A percentile compares a stretch with the other conserved stretches of the same genome.
Conservation (phyloP, 768 basidiomycete genomes). For the Termitomyces sp. region DNA sequence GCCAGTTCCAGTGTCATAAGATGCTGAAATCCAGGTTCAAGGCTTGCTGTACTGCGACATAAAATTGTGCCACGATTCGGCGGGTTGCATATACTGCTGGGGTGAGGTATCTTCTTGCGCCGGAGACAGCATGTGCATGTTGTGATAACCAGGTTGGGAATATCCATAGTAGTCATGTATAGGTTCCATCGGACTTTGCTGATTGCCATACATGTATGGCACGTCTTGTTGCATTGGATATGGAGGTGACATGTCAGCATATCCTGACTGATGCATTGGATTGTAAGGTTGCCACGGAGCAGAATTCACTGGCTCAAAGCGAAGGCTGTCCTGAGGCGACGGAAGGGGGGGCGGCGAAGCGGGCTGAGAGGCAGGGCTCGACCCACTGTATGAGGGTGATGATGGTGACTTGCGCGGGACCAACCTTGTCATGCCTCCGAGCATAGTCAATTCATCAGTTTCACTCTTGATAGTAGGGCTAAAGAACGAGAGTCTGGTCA, state of each 20-base stretch:
- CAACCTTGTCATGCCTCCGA: conserved; percentile 61
- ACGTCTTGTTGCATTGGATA: conserved; percentile 16
- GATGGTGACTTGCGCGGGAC: conserved; percentile 49
- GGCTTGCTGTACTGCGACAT: conserved; percentile 35
- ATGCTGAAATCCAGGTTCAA: neutral
- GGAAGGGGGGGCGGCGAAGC: conserved; percentile 36
- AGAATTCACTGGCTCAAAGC: conserved; percentile 13
- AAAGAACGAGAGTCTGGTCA: conserved; percentile 29
- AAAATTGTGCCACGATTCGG: conserved; percentile 45
- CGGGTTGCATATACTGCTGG: conserved; percentile 26
- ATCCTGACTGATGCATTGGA: conserved; percentile 29
- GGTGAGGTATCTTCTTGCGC: conserved; percentile 25
- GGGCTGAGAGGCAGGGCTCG: conserved; percentile 39
- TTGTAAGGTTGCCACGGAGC: conserved; percentile 27
- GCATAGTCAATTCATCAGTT: conserved; percentile 52
- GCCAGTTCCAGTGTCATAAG: neutral
- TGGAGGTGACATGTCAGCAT: conserved; percentile 14
- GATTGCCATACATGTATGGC: conserved; percentile 13
- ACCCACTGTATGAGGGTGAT: conserved; percentile 34
- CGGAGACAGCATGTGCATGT: conserved; percentile 20
- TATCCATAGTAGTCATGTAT: conserved; percentile 29
- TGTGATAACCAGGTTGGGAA: conserved; percentile 16
- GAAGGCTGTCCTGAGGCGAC: conserved; percentile 16
- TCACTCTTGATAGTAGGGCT: conserved; percentile 49
- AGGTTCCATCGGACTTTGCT: conserved; percentile 21